phyloP scores from a whole-genome alignment of 106 monocot species.

The Acanthochlamys bracteata region DNA sequence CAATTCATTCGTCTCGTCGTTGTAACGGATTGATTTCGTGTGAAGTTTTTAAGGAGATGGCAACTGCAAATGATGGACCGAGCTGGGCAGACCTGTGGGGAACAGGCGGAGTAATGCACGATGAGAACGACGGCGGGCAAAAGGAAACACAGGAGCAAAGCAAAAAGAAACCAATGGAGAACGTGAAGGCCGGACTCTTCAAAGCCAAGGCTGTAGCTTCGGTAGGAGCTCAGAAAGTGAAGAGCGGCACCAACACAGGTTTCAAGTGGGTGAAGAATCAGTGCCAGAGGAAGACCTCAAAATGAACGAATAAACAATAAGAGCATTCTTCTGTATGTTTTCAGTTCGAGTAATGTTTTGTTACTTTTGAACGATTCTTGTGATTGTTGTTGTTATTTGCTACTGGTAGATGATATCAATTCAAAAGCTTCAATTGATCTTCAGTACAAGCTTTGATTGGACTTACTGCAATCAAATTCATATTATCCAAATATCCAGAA shows the following conservation, averaged over 20 bases:
- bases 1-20: too few relatives aligned
- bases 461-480: too few relatives aligned
- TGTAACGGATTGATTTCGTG: too few relatives aligned
- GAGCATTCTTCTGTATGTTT: too few relatives aligned
- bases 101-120: neutral
- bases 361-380: too few relatives aligned
- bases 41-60: neutral
- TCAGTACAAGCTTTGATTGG: too few relatives aligned
- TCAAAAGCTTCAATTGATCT: too few relatives aligned
- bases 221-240: slow-evolving; percentile 8
- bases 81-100: slow-evolving; percentile 13
- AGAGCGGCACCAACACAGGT: slow-evolving; percentile 1
- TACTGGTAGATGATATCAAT: too few relatives aligned
- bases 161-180: slow-evolving; percentile 4
- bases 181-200: slow-evolving; percentile 1
- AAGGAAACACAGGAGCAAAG: neutral
- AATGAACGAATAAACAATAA: neutral
- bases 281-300: slow-evolving; percentile 5
- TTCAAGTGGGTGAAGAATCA: slow-evolving; percentile 4
- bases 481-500: too few relatives aligned
- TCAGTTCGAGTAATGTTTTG: too few relatives aligned
- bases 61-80: neutral
- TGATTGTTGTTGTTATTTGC: too few relatives aligned
- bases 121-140: neutral
- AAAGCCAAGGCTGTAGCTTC: slow-evolving; percentile 9